phyloP scores from a whole-genome alignment of 352 stramenopile genomes.

The Pythium inflatum region DNA sequence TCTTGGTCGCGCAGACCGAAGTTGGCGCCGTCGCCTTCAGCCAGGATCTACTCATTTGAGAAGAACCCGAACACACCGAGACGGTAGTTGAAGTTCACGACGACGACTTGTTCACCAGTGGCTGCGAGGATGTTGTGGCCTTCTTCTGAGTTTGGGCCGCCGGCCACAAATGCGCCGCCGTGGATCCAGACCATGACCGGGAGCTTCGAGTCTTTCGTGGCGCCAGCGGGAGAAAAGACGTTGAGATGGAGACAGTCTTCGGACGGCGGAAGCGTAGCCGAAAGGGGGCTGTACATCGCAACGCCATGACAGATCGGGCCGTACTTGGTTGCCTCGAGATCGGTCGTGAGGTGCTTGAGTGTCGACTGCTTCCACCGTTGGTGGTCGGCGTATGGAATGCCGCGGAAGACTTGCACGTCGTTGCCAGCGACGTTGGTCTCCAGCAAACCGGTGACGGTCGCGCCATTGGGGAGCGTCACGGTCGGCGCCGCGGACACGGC shows the following conservation, averaged over 20 bases:
- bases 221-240: not conserved
- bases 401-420: not conserved
- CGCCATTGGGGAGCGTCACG: not conserved
- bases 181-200: not conserved
- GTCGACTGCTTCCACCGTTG: not conserved
- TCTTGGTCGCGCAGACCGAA: no score
- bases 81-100: no score
- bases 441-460: not conserved
- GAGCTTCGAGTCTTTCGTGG: not conserved
- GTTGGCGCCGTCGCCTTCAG: no score
- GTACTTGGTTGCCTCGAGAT: not conserved
- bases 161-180: no score
- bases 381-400: not conserved
- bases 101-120: no score
- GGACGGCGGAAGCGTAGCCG: not conserved
- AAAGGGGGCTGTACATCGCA: not conserved
- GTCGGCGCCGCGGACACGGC: not conserved
- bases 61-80: no score
- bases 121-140: no score
- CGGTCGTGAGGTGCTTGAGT: not conserved
- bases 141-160: no score
- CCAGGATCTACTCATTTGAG: no score
- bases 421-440: not conserved
- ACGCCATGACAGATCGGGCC: not conserved
- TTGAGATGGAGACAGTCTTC: not conserved